Evolutionary conservation across 2,329 filamentous ascomycete species (phyloP), one percentile per base, ranked within the genome.

Genomic region (Pseudocercospora cruenta): DNA sequence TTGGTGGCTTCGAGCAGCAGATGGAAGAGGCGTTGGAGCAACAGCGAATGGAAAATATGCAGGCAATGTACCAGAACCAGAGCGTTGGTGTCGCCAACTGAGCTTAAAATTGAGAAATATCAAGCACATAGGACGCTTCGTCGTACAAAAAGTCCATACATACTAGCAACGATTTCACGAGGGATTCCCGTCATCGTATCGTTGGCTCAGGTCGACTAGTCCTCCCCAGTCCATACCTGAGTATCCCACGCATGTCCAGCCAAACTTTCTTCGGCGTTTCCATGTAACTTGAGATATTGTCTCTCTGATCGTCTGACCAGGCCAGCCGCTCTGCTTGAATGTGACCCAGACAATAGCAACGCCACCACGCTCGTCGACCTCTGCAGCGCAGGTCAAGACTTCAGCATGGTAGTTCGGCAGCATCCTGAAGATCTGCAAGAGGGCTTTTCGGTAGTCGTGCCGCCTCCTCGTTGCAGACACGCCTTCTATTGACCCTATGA

Each of bases 11-110:
- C 51, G 58, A 65, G 33, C 53, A 51, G 14, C 70, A 73, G 47
- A 65, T 75, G 68, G 72, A 70, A 28, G 67, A 72, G n/a, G 72
- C 72, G 14, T 55, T 74, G 64, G 58, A 64, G 64, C 67, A 70
- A 60, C 69, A 73, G 62, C 65, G 67, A 45, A 64, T 74, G 67
- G 74, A 74, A 64, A 76, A 76, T 21, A 70, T 74, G 62, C 66
- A 74, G 57, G 74, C 74, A 39, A 70, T 72, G 3, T 67, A 74
- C 68, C 60, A 70, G 43, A 75, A 74, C 19, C 69, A 71, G 33
- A 63, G 53, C 10, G 65, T 75, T 54, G 70, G 70, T 1, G 64
- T 74, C 31, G 70, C 71, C 22, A 72, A 66, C 43, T 73, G 19
- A 51, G 47, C 47, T 51, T 19, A 43, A 19, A 19, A 5, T 43